Evolutionary conservation across 2,329 filamentous ascomycete genomes (phyloP), one percentile per base, ranked within the genome.

Genomic region (Verticillium longisporum): DNA sequence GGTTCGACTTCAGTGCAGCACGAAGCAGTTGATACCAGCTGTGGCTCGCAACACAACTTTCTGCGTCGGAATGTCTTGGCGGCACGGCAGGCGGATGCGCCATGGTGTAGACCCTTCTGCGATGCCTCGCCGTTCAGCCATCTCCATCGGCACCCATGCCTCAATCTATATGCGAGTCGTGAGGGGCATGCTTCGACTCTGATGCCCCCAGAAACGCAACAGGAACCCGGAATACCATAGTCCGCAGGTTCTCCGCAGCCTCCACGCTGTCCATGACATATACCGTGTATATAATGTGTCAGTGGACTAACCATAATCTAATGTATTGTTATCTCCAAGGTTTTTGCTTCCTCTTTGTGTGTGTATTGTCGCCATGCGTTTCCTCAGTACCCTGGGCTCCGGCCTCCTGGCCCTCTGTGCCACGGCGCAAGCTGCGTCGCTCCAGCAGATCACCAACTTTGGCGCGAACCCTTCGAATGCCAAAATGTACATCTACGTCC

Each of bases 401-500:
- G 18, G 45, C 18, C 45, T 53, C 45, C 45, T 53, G 62, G 61
- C 14, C 45, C 10, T 53, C n/a, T 53, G 45, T 7, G 18, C 45
- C 45, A 53, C 45, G 45, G 45, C 45, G 7, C 45, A 53, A n/a
- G 68, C 67, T 10, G 68, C 68, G 15, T 66, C 70, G 2, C 66
- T 78, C 21, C 68, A 69, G 11, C 72, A 74, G 56, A 74, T 82
- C 41, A 72, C 69, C 7, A 68, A 72, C 64, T 82, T 78, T 59
- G 78, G 78, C 6, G 55, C 62, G 55, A 72, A 72, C 61, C 64
- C 64, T 3, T 66, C 65, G 3, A 62, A 62, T 6, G 61, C 65
- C 32, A 65, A 65, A 59, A 70, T 71, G 68, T 70, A 63, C 62
- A 66, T 67, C 32, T 71, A 70, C 56, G 70, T 73, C 21, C 69